Evolutionary conservation across 768 basidiomycete species (phyloP).

Genomic region (Mycena rosella): DNA sequence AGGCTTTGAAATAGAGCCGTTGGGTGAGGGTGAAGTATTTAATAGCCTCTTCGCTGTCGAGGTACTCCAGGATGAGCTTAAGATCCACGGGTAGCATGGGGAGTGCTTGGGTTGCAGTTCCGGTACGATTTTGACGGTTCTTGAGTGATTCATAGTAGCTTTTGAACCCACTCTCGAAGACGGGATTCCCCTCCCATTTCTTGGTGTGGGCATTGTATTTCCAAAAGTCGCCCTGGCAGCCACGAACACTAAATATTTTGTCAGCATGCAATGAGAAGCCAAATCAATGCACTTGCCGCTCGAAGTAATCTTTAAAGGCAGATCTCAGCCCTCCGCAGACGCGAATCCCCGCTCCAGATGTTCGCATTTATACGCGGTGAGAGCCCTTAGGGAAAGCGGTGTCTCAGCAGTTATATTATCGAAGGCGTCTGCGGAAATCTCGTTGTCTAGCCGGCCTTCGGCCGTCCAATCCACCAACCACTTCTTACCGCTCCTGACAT

Average conservation of each 20-base stretch:
- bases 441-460: not conserved
- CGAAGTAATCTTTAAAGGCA: no score
- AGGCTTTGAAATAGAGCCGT: no score
- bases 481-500: no score
- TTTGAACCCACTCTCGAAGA: constrained; percentile 37
- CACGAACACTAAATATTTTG: no score
- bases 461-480: no score
- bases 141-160: constrained; percentile 36
- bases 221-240: no score
- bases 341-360: no score
- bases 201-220: constrained; percentile 25
- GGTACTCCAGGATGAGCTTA: constrained; percentile 36
- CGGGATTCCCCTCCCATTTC: constrained; percentile 40
- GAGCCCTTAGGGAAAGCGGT: constrained; percentile 32
- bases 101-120: no score
- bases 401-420: constrained; percentile 33
- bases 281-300: no score
- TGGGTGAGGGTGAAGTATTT: constrained; percentile 22
- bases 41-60: constrained; percentile 22
- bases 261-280: no score
- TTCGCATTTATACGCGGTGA: constrained; percentile 40
- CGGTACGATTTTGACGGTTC: no score
- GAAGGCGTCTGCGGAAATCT: constrained; percentile 17
- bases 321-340: no score
- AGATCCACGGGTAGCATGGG: constrained; percentile 34